These are phyloP conservation scores for Solanum bukasovii DNA, from an alignment of 257 asterid species.

Conservation along the genomic window DNA sequence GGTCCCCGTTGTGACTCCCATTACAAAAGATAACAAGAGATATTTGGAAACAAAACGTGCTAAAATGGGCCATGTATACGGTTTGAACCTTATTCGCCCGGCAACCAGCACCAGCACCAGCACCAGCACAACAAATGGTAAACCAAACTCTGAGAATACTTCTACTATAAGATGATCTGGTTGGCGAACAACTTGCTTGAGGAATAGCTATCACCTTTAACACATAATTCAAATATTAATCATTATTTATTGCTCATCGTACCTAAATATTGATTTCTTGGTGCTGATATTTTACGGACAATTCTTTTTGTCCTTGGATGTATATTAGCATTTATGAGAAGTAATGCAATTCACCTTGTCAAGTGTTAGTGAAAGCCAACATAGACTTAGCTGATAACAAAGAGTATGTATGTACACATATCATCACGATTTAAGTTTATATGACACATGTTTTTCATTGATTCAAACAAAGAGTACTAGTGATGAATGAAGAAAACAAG, in stretches of 20 bases:
- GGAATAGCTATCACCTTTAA: background rate
- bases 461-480: background rate
- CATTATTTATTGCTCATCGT: background rate
- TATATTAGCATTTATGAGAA: background rate
- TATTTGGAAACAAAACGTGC: constrained; percentile 85
- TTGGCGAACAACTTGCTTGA: background rate
- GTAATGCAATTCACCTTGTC: background rate
- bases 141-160: constrained; percentile 9
- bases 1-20: constrained; percentile 66
- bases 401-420: background rate
- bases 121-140: constrained; percentile 22
- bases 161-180: background rate
- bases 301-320: background rate
- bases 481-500: background rate
- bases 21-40: constrained; percentile 77
- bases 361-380: background rate
- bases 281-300: background rate
- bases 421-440: background rate
- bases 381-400: background rate
- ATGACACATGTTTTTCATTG: background rate
- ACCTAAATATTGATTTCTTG: background rate
- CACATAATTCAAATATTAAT: background rate
- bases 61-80: constrained; percentile 94
- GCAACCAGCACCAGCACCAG: constrained; percentile 36
- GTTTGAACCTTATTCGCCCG: constrained; percentile 38